Conservation (phyloP, 805 yeast species). For the Saturnispora gosingensis region DNA sequence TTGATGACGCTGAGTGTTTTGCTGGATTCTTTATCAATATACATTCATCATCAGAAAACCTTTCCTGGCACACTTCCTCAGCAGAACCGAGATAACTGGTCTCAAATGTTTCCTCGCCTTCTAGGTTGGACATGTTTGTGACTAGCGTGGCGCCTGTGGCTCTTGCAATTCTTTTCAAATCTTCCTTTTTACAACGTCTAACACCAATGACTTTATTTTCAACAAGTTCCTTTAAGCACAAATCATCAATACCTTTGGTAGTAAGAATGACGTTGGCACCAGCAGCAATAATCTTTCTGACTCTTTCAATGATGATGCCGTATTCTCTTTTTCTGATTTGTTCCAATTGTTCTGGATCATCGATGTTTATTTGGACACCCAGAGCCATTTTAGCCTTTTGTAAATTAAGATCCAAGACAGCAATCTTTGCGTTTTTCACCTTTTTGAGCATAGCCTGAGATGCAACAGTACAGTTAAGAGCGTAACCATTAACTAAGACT, state of each 20-base stretch:
- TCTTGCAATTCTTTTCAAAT: conserved; percentile 89
- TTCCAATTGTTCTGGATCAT: conserved; percentile 88
- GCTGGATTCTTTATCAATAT: conserved; percentile 83
- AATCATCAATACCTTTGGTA: conserved; percentile 91
- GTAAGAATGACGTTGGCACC: conserved; percentile 93
- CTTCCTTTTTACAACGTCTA: conserved; percentile 95
- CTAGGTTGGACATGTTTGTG: conserved; percentile 81
- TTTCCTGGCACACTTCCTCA: conserved; percentile 81
- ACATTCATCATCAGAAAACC: conserved; percentile 94
- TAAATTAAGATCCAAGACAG: conserved; percentile 82
- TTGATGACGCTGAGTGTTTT: conserved; percentile 85
- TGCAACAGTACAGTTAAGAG: conserved; percentile 93
- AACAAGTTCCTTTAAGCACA: conserved; percentile 83
- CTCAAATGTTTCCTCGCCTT: conserved; percentile 92
- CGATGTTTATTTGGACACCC: conserved; percentile 95
- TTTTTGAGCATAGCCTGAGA: conserved; percentile 90
- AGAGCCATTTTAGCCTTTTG: conserved; percentile 97
- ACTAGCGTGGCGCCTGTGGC: conserved; percentile 96
- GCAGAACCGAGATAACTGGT: conserved; percentile 79
- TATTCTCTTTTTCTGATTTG: conserved; percentile 83
- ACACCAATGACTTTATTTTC: conserved; percentile 93
- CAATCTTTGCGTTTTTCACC: conserved; percentile 65
- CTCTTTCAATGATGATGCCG: conserved; percentile 76
- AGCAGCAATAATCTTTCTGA: conserved; percentile 67
- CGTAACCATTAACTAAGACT: conserved; percentile 83